phyloP scores from a whole-genome alignment of 2,329 filamentous ascomycete genomes.

The Aspergillus oerlinghausenensis region DNA sequence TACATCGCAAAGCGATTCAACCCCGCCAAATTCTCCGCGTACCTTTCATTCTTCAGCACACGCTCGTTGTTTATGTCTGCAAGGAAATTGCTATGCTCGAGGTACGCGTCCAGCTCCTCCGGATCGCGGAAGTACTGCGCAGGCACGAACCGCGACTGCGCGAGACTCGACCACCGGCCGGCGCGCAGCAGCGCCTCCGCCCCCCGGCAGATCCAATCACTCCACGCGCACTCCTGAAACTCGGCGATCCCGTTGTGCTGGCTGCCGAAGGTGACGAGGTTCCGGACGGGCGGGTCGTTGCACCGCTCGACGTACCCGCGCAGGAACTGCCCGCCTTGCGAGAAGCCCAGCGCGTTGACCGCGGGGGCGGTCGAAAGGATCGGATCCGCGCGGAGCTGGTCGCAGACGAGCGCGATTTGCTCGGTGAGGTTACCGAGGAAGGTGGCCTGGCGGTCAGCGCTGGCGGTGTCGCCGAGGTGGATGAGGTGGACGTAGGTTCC shows the following conservation, averaged over 20 bases:
- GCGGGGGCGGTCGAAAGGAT: conserved; percentile 77
- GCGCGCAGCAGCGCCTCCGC: conserved; percentile 72
- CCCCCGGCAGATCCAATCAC: conserved; percentile 75
- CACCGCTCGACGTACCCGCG: conserved; percentile 85
- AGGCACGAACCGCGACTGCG: conserved; percentile 77
- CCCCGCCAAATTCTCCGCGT: conserved; percentile 63
- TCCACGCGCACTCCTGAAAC: conserved; percentile 67
- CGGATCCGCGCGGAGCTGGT: conserved; percentile 67
- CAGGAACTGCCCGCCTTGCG: conserved; percentile 94
- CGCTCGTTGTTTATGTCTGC: conserved; percentile 97
- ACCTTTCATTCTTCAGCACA: conserved; percentile 64
- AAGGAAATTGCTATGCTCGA: conserved; percentile 78
- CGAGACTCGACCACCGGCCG: conserved; percentile 74
- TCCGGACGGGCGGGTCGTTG: conserved; percentile 68
- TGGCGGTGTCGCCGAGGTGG: conserved; percentile 61
- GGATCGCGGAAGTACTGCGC: conserved; percentile 90
- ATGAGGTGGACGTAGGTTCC: conserved; percentile 82
- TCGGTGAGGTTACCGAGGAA: conserved; percentile 86
- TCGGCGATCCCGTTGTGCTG: conserved; percentile 89
- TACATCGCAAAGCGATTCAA: conserved; percentile 83
- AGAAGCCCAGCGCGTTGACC: conserved; percentile 89
- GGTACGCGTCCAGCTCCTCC: conserved; percentile 64
- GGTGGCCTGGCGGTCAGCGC: conserved; percentile 71
- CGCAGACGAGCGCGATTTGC: conserved; percentile 74
- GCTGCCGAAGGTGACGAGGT: conserved; percentile 80